Base-by-base conservation (phyloP, 2,329 filamentous ascomycete species). In the Knufia petricola region DNA sequence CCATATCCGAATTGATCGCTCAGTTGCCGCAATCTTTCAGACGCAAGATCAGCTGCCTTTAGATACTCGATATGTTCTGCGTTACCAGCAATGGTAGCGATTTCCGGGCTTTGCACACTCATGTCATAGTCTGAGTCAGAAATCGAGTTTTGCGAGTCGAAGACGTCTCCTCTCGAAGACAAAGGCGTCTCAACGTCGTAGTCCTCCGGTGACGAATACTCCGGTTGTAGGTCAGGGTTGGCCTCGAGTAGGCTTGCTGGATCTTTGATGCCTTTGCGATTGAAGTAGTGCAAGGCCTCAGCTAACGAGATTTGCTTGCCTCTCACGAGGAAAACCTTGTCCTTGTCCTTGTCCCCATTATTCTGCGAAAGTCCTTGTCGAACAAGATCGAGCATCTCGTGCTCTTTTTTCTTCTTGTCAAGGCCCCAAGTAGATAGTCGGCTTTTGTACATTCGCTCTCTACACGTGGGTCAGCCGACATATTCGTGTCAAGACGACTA, bases 391-490 rank as follows among this genome's bases (percentile, higher is more conserved):
- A 59, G 55, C 56, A 59, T 59, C 36, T 59, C 56, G 44, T 59
- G 56, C 45, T 59, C 56, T 34, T 59, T 59, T 36, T 59, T 59
- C 52, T 59, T 59, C 49, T 59, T 59, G 43, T 49, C 49, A 19
- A 51, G 51, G 8, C 51, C 49, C 51, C 51, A 53, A n/a, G 37
- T 30, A 20, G 34, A 24, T 19, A 53, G 28, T n/a, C 49, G 44
- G 23, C 56, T 59, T 52, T 59, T 59, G 49, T 59, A 59, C 56
- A 59, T 59, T 12, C 56, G 56, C 49, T 59, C 56, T 15, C 55
- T 59, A 41, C 15, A 21, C 24, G 15, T n/a, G 40, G 40, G 41
- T 48, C 40, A 48, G 49, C 46, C n/a, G 30, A 31, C 2, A 26
- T 19, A 21, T n/a, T 15, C 6, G 21, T 28, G 15, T 10, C 38